Evolutionary conservation across 2,329 filamentous ascomycete species (phyloP), one percentile per base, ranked within the genome.

Genomic region (Achaetomium macrosporum): DNA sequence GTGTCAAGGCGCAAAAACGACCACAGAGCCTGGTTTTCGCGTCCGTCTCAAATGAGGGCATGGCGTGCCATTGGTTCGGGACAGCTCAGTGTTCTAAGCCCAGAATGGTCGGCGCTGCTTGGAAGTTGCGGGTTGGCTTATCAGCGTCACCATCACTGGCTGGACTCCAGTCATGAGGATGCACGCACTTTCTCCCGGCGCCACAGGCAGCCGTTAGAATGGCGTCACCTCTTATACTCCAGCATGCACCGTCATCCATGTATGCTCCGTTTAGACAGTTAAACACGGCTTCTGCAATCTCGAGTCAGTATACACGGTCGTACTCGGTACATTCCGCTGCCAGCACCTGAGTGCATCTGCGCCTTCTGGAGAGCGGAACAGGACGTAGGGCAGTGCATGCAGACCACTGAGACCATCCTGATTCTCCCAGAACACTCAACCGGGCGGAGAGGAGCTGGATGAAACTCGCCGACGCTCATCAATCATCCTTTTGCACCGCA

Each of bases 161-260:
- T 20, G 20, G 42, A 47, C 9, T 45, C 47, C 47, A 55, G 47
- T 36, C 13, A 41, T 52, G 50, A 20, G 40, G 33, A 44, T 43
- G 50, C 53, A 56, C 45, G 50, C 53, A 56, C 45, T 36, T 46
- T 47, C 35, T 46, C 50, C 51, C 48, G 40, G 56, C 54, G 56
- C 56, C 54, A 54, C 54, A 45, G 33, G 17, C 35, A 39, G 49
- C 44, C 56, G 25, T 25, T 4, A 25, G 25, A 25, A 25, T 25
- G 25, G 25, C 25, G 25, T 25, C 25, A 25, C 25, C 25, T 7
- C 25, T 7, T 25, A 13, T 44, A 36, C 47, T 48, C 31, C 45
- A 45, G 29, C 37, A 50, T 45, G 51, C 39, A 47, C 43, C 41
- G 49, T 40, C 30, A 10, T 25, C 4, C 25, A 25, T 25, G 25